Evolutionary conservation across 108 stramenopile species (phyloP).

Genomic region (Skeletonema tropicum): DNA sequence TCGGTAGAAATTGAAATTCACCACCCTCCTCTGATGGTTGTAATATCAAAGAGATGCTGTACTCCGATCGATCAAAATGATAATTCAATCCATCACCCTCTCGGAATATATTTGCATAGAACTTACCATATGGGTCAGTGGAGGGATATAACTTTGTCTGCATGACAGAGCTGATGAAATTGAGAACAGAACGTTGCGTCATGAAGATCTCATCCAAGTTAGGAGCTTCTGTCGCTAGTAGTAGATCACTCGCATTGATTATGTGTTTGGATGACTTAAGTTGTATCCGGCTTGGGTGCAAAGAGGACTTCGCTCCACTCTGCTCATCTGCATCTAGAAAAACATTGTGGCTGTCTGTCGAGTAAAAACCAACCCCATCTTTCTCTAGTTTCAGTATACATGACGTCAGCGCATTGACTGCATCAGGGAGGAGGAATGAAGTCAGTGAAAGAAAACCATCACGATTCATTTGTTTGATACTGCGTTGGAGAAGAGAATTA

Average conservation of each 20-base stretch:
- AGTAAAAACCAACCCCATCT: constrained; percentile 29
- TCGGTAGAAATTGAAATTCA: constrained; percentile 35
- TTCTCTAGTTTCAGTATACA: constrained; percentile 19
- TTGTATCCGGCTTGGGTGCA: constrained; percentile 26
- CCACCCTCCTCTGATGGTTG: constrained; percentile 31
- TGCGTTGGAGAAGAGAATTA: background rate
- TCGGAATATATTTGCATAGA: constrained; percentile 40
- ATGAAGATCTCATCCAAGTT: constrained; percentile 17
- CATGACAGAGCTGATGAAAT: constrained; percentile 27
- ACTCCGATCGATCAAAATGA: constrained; percentile 41
- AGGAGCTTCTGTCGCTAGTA: background rate
- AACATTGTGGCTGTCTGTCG: constrained; percentile 30
- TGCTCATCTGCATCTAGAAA: constrained; percentile 20
- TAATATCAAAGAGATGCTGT: constrained; percentile 39
- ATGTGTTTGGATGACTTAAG: constrained; percentile 34
- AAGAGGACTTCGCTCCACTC: background rate
- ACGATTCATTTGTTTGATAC: constrained; percentile 8
- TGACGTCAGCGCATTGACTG: constrained; percentile 9
- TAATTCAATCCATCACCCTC: constrained; percentile 36
- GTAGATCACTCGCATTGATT: constrained; percentile 27
- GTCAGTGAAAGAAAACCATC: constrained; percentile 25
- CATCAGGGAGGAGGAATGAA: too few species aligned
- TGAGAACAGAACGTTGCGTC: constrained; percentile 3
- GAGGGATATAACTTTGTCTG: constrained; percentile 30
- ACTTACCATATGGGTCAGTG: constrained; percentile 29